A percentile compares a stretch with the other conserved stretches of the same genome.
phyloP scores from a whole-genome alignment of 2,329 filamentous ascomycete species.

The Colletotrichum agaves region DNA sequence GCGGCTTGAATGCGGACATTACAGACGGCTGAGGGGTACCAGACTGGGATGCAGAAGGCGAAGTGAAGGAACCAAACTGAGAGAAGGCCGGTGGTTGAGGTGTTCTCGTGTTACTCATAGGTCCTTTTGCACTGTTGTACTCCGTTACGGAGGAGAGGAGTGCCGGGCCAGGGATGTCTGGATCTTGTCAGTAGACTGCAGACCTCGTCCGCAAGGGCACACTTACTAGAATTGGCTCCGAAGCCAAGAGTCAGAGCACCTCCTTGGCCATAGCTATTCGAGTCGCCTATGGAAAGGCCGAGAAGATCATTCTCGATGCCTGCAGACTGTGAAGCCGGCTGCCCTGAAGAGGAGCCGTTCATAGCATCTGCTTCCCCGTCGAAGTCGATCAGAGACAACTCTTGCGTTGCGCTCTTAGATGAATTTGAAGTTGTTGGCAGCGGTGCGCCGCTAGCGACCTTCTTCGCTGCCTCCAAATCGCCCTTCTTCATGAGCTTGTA shows the following conservation, averaged over 20 bases:
- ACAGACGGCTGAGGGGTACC: constrained; percentile 63
- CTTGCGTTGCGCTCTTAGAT: constrained; percentile 72
- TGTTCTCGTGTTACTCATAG: constrained; percentile 43
- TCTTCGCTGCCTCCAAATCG: constrained; percentile 84
- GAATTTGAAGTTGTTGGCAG: constrained; percentile 41
- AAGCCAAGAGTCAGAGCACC: constrained; percentile 88
- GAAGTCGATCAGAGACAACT: constrained; percentile 95
- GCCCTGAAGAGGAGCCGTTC: constrained; percentile 48
- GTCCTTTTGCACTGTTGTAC: constrained; percentile 65
- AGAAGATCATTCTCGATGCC: constrained; percentile 91
- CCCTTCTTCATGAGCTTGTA: constrained; percentile 98
- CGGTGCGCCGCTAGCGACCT: constrained; percentile 82
- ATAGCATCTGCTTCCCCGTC: constrained; percentile 70
- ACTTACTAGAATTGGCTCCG: constrained; percentile 74
- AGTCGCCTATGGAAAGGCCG: constrained; percentile 83
- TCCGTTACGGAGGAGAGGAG: constrained; percentile 73
- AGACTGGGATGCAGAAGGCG: constrained; percentile 62
- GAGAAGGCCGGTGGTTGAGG: constrained; percentile 61
- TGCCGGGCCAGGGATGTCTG: constrained; percentile 73
- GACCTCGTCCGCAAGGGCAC: neutral
- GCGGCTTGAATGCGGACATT: constrained; percentile 58
- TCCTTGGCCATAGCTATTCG: constrained; percentile 72
- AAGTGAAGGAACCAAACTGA: constrained; percentile 65
- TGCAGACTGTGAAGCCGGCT: constrained; percentile 61
- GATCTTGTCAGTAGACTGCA: constrained; percentile 42